Evolutionary conservation across 1,284 basidiomycete genomes (phyloP).

Genomic region (Apiotrichum porosum): DNA sequence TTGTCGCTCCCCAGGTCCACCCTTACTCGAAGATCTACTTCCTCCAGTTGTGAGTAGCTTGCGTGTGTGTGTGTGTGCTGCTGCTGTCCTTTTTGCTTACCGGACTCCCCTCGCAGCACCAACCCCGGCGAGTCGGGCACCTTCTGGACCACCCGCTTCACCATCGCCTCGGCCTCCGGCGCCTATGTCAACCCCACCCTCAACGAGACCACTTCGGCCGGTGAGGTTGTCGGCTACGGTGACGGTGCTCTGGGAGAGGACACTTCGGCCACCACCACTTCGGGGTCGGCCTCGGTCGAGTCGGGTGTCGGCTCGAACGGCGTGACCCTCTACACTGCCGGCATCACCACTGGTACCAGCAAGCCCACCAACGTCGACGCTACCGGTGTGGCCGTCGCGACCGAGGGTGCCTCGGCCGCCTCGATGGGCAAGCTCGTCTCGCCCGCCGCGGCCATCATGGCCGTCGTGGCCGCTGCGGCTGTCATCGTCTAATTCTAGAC

Average conservation of each 20-base stretch:
- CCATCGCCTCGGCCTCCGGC: slow-evolving; percentile 32
- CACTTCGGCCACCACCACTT: not conserved
- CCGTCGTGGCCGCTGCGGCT: slow-evolving; percentile 2
- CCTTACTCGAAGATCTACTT: slow-evolving; percentile 50
- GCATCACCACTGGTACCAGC: slow-evolving; percentile 7
- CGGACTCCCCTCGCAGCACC: slow-evolving; percentile 20
- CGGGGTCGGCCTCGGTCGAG: not conserved
- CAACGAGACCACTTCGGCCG: not conserved
- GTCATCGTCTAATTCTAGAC: slow-evolving; percentile 5
- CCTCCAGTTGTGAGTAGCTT: slow-evolving; percentile 42
- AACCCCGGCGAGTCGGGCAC: slow-evolving; percentile 26
- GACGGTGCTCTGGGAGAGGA: no score
- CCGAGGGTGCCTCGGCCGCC: slow-evolving; percentile 1
- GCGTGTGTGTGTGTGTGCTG: not conserved
- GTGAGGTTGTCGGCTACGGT: no score
- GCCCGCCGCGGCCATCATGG: not conserved
- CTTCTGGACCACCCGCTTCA: slow-evolving; percentile 43
- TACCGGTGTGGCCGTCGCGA: slow-evolving; percentile 12
- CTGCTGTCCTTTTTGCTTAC: not conserved
- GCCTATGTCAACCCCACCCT: not conserved
- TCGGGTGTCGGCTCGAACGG: slow-evolving; percentile 11
- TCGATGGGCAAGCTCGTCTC: not conserved
- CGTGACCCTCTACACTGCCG: slow-evolving; percentile 13
- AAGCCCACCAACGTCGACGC: slow-evolving; percentile 7
- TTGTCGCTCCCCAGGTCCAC: slow-evolving; percentile 40